A percentile compares a stretch with the other conserved stretches of the same genome.
Conservation (phyloP, 1,139 yeast genomes). For the Hyphopichia khmerensis region DNA sequence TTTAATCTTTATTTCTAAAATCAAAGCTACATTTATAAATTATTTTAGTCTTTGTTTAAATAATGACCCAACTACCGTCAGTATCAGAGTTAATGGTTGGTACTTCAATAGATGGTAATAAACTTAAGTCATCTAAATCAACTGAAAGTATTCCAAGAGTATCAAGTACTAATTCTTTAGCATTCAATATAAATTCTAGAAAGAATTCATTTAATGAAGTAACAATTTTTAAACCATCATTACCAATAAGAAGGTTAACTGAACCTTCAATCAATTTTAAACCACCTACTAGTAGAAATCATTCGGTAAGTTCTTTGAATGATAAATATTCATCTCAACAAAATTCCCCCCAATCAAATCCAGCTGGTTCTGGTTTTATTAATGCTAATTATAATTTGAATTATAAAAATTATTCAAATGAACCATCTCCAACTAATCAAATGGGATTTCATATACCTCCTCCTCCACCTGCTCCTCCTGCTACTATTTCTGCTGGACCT, state of each 20-base stretch:
- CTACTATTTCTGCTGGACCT: no score
- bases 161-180: conserved; percentile 7
- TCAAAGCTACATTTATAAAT: not conserved
- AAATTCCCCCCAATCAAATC: conserved; percentile 5
- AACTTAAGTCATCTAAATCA: conserved; percentile 5
- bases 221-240: conserved; percentile 1
- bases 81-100: conserved; percentile 33
- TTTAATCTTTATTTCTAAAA: not conserved
- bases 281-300: conserved; percentile 2
- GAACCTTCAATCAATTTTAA: conserved; percentile 13
- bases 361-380: conserved; percentile 3
- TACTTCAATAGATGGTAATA: conserved; percentile 7
- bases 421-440: not conserved
- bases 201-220: conserved; percentile 2
- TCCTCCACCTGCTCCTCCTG: not conserved
- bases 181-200: conserved; percentile 6
- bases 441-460: not conserved
- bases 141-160: conserved; percentile 9
- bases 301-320: not conserved
- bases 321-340: not conserved
- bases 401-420: not conserved
- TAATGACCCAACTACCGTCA: conserved; percentile 38
- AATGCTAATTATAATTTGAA: not conserved
- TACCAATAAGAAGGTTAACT: conserved; percentile 16
- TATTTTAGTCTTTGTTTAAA: no score